These are phyloP conservation scores for Boletus eberwhitei DNA, from an alignment of 768 basidiomycete species.

Conservation along the genomic window DNA sequence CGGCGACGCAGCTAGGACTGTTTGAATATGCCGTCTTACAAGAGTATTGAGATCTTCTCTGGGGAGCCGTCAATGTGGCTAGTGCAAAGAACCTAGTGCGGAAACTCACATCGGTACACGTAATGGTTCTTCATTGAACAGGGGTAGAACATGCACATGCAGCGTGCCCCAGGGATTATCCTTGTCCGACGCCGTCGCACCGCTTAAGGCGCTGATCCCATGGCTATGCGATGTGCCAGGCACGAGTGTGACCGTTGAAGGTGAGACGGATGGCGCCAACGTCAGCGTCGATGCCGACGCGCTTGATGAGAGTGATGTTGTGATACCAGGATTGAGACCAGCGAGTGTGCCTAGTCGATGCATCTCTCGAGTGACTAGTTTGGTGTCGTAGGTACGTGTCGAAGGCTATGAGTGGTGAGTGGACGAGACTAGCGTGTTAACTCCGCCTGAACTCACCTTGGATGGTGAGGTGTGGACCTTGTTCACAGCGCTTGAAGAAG, in stretches of 20 bases:
- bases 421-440: conserved; percentile 9
- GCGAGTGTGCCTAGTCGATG: conserved; percentile 70
- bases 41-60: conserved; percentile 87
- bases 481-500: conserved; percentile 24
- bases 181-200: conserved; percentile 36
- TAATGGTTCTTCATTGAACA: conserved; percentile 90
- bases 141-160: conserved; percentile 82
- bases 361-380: conserved; percentile 82
- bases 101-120: conserved; percentile 71
- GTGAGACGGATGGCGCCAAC: conserved; percentile 35
- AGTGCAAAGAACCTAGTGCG: background rate
- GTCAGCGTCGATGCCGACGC: conserved; percentile 49
- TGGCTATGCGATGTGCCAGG: conserved; percentile 36
- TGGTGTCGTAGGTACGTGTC: conserved; percentile 74
- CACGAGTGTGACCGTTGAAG: conserved; percentile 32
- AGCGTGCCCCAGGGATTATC: conserved; percentile 80
- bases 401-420: conserved; percentile 42
- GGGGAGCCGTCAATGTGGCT: conserved; percentile 12
- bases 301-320: conserved; percentile 36
- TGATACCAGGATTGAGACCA: conserved; percentile 46
- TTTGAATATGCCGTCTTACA: conserved; percentile 74
- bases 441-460: conserved; percentile 31
- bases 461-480: conserved; percentile 34
- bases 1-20: conserved; percentile 69
- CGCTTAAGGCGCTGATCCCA: conserved; percentile 18